Evolutionary conservation across 2,329 filamentous ascomycete genomes (phyloP).

Genomic region (Zymoseptoria passerinii): DNA sequence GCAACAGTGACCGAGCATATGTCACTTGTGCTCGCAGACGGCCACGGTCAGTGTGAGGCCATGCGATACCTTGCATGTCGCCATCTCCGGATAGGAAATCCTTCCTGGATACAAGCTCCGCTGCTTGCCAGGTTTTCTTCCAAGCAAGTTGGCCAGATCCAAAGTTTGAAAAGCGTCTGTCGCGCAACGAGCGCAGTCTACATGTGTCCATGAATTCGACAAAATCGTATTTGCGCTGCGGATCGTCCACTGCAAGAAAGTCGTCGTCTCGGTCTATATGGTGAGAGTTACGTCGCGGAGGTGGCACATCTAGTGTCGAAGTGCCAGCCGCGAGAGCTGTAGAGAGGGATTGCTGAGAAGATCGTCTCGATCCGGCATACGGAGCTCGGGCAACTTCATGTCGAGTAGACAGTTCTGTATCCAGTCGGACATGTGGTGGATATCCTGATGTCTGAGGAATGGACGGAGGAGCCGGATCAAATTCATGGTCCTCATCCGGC

Average conservation of each 20-base stretch:
- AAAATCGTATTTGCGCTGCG: slow-evolving; percentile 24
- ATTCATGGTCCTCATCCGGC: slow-evolving; percentile 9
- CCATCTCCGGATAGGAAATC: slow-evolving; percentile 9
- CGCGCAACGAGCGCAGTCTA: slow-evolving; percentile 19
- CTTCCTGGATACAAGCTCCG: slow-evolving; percentile 11
- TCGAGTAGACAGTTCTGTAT: background rate
- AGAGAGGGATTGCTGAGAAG: background rate
- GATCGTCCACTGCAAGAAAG: slow-evolving; percentile 22
- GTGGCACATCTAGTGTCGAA: background rate
- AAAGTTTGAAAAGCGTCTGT: slow-evolving; percentile 14
- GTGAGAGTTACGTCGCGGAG: background rate
- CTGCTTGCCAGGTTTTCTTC: slow-evolving; percentile 8
- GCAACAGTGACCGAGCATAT: slow-evolving; percentile 23
- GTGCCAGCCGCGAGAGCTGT: background rate
- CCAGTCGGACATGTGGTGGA: background rate
- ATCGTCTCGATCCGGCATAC: background rate
- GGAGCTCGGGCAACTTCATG: background rate
- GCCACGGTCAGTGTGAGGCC: slow-evolving; percentile 24
- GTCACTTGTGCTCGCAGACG: slow-evolving; percentile 22
- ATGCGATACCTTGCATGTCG: slow-evolving; percentile 32
- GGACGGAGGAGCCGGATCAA: background rate
- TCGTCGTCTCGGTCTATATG: slow-evolving; percentile 15
- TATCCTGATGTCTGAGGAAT: background rate
- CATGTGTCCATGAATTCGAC: slow-evolving; percentile 26
- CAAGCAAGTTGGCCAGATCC: slow-evolving; percentile 16